Conservation (phyloP, 345 rosid species). For the Heritiera fomes region DNA sequence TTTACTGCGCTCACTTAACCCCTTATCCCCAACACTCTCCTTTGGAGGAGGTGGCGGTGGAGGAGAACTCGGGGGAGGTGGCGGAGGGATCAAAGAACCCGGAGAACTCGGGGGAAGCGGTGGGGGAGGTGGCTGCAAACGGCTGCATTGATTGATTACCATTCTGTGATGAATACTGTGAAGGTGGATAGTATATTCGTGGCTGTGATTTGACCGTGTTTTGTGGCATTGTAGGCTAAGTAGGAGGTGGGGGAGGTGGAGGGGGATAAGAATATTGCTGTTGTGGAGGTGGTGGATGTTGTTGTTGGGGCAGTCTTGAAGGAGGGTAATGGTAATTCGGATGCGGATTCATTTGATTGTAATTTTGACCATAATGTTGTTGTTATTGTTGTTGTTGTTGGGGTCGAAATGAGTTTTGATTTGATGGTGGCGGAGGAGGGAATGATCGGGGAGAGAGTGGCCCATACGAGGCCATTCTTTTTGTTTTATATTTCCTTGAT, state of each 20-base stretch:
- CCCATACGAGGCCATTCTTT: conserved; percentile 48
- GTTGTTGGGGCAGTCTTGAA: conserved; percentile 39
- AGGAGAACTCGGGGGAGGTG: conserved; percentile 92
- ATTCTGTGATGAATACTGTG: conserved; percentile 55
- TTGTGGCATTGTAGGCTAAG: conserved; percentile 36
- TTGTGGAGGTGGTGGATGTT: conserved; percentile 53
- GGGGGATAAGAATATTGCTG: conserved; percentile 72
- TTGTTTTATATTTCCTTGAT: background rate
- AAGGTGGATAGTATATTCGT: conserved; percentile 50
- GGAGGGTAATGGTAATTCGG: conserved; percentile 37
- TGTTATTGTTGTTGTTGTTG: conserved; percentile 24
- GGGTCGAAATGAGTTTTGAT: conserved; percentile 29
- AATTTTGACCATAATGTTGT: conserved; percentile 24
- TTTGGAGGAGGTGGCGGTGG: conserved; percentile 77
- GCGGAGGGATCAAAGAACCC: conserved; percentile 56
- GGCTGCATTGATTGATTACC: conserved; percentile 34
- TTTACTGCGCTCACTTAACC: conserved; percentile 36
- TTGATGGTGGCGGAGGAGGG: conserved; percentile 32
- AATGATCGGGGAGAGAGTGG: conserved; percentile 27
- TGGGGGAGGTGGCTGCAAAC: conserved; percentile 57
- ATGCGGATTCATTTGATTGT: conserved; percentile 31
- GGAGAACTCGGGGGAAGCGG: conserved; percentile 66
- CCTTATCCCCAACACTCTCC: conserved; percentile 38
- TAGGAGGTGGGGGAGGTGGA: conserved; percentile 56
- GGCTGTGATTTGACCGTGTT: conserved; percentile 34